Evolutionary conservation across 1,284 basidiomycete genomes (phyloP), one percentile per base, ranked within the genome.

Genomic region (Neonothopanus nambi): DNA sequence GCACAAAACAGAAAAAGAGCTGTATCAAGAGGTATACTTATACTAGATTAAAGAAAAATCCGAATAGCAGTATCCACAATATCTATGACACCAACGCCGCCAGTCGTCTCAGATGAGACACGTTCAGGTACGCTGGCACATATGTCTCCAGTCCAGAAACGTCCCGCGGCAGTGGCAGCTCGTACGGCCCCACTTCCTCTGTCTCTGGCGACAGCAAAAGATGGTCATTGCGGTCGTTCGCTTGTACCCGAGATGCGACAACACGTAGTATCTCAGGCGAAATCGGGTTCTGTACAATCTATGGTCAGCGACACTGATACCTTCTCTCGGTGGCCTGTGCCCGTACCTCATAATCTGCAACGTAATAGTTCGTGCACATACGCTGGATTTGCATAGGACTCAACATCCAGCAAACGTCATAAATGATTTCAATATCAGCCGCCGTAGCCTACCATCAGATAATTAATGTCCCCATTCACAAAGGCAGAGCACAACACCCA

Each of bases 391-490:
- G 97, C 68, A 96, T 96, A 0, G 97, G 97, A 56, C 95, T 98
- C 50, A 99, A 79, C 89, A 99, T 99, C 97, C 97, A 99, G 79
- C 95, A 99, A 52, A 99, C 96, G 68, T 97, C 91, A 68, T 98
- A 99, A 64, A 98, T 96, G 64, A 99, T 98, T 71, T 99, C 95
- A 60, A 98, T 97, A 69, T 98, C 95, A 23, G 89, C 87, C 37
- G 92, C 79, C 1, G 93, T 93, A 7, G 93, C 88, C 93, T 95
- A 51, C 49, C 28, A 5, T 3, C 3, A 8, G 13, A 33, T 8
- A 11, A 13, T 33, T 13, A 33, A 9, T 8, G 30, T 33, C 8
- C 3, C 13, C 30, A 9, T 13, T 33, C 30, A 33, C 2, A 33
- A 33, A 33, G 13, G 11, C 20, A 56, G 40, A 9, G 13, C 9